These are phyloP conservation scores for Zymoseptoria ardabiliae DNA, from an alignment of 2,329 filamentous ascomycete genomes.

Conservation along the genomic window DNA sequence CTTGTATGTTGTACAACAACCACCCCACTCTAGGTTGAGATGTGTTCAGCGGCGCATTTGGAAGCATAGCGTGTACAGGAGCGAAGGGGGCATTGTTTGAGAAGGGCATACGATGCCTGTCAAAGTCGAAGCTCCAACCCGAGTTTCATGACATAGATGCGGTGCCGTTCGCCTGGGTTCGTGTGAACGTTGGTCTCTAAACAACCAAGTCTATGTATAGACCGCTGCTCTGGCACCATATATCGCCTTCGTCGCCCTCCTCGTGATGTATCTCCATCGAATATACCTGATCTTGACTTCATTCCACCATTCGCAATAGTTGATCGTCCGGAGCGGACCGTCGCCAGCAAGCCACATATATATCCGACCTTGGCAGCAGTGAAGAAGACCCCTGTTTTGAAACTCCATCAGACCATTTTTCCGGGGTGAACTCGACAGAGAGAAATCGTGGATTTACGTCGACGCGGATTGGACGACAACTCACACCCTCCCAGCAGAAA, in stretches of 20 bases:
- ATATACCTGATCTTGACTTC: neutral
- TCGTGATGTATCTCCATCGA: neutral
- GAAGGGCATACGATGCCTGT: neutral
- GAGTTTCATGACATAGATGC: neutral
- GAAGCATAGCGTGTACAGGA: conserved; percentile 4
- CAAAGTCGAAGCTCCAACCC: neutral
- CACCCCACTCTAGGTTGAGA: conserved; percentile 1
- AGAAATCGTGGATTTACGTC: neutral
- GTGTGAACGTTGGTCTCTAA: neutral
- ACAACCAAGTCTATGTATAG: neutral
- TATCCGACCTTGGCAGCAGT: neutral
- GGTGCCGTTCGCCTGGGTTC: neutral
- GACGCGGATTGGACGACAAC: neutral
- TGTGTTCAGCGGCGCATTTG: neutral
- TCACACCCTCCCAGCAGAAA: neutral
- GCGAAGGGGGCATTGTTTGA: neutral
- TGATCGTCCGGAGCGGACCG: neutral
- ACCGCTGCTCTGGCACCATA: neutral
- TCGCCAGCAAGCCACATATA: neutral
- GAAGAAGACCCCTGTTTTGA: neutral
- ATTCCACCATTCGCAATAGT: neutral
- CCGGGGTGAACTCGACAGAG: neutral
- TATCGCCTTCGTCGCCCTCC: neutral
- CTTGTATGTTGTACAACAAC: conserved; percentile 1
- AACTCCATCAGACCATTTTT: neutral